These are phyloP conservation scores for Chalara sp. DNA, from an alignment of 2,329 filamentous ascomycete species.

Conservation along the genomic window DNA sequence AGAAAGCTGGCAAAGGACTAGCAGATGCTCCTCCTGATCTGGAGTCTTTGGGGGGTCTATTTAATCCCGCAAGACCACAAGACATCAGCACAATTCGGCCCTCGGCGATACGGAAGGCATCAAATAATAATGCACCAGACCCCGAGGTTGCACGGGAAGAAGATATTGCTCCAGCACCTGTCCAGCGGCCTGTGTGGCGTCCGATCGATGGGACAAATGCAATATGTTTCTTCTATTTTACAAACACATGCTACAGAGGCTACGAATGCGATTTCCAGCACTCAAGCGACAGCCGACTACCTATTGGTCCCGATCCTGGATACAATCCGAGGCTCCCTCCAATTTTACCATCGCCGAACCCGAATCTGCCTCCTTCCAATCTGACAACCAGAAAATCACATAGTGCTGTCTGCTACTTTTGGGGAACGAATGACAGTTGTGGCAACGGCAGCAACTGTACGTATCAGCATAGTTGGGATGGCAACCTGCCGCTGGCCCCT, in stretches of 20 bases:
- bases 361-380: neutral
- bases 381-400: neutral
- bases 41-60: slow-evolving; percentile 22
- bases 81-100: slow-evolving; percentile 11
- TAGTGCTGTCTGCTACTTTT: slow-evolving; percentile 9
- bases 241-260: neutral
- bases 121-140: neutral
- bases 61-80: slow-evolving; percentile 14
- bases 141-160: neutral
- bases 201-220: neutral
- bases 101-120: slow-evolving; percentile 7
- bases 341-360: neutral
- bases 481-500: neutral
- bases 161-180: neutral
- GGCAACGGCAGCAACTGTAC: slow-evolving; percentile 2
- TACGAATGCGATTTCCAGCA: neutral
- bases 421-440: slow-evolving; percentile 3
- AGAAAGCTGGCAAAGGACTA: slow-evolving; percentile 36
- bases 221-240: neutral
- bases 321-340: neutral
- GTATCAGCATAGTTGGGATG: slow-evolving; percentile 2
- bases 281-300: neutral
- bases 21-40: slow-evolving; percentile 36
- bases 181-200: neutral
- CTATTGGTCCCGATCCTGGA: neutral